Evolutionary conservation across 352 stramenopile genomes (phyloP), one percentile per base, ranked within the genome.

Genomic region (Globisporangium uncinulatum): DNA sequence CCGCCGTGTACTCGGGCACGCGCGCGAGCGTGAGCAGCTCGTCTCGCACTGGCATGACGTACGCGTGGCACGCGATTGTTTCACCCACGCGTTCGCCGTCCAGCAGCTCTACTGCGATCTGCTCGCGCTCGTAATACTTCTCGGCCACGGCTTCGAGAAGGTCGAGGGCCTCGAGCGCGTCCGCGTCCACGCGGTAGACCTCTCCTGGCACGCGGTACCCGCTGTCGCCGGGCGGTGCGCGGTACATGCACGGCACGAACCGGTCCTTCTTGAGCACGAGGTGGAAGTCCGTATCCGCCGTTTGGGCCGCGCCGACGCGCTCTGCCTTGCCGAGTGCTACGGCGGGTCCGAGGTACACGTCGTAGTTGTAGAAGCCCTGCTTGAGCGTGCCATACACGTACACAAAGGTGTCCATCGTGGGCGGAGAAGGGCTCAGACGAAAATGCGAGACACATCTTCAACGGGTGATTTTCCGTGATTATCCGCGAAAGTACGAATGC

Each of bases 301-400:
- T 89, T 15, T 58, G 55, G 55, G 63, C 79, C 0, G 71, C 66
- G 10, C 69, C 73, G 1, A 87, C 51, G 47, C 82, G 76, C 56
- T 57, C 62, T 21, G 79, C 76, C 56, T 89, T 89, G 60, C 64
- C 67, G 4, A 70, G 39, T 29, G 65, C 69, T 14, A 75, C 69
- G 0, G 76, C 75, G 4, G 76, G 79, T 20, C 72, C 59, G 24
- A 92, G 61, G 61, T 92, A 92, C 65, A 66, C 54, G 6, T 71
- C 56, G 58, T 90, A 86, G 73, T 93, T 93, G 57, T 76, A 80
- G 50, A 91, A 70, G 9, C 67, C 79, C 11, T 66, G 69, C 74
- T 93, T 93, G 56, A 93, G 77, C 37, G 81, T 93, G 29, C 81
- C 83, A 57, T 93, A 90, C 31, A 93, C 81, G 57, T 89, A 91